phyloP scores from a whole-genome alignment of 768 basidiomycete species.

The Bullera alba region DNA sequence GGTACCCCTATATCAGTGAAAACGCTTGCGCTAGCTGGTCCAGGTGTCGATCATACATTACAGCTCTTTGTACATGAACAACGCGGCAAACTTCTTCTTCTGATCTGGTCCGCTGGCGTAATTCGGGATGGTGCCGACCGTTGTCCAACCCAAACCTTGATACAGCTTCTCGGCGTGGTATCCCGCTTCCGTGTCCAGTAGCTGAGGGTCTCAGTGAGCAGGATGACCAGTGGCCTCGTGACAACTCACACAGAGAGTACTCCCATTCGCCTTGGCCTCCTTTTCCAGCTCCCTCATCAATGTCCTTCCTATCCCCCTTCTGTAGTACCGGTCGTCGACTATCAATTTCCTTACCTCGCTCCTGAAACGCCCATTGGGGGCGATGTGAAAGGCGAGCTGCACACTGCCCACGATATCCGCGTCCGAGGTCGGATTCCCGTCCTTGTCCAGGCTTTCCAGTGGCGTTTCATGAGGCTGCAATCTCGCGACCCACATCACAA shows the following conservation, averaged over 20 bases:
- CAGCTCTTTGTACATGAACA: conserved; percentile 16
- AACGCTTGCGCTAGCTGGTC: too few relatives aligned
- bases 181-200: conserved; percentile 17
- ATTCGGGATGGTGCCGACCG: conserved; percentile 6
- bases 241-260: conserved; percentile 8
- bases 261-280: conserved; percentile 3
- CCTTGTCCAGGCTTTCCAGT: neutral
- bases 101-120: conserved; percentile 15
- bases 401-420: conserved; percentile 4
- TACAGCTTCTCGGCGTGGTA: conserved; percentile 14
- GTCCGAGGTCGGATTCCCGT: conserved; percentile 1
- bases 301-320: neutral
- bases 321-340: conserved; percentile 4
- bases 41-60: too few relatives aligned
- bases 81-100: conserved; percentile 6
- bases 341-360: conserved; percentile 8
- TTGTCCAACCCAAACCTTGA: conserved; percentile 6
- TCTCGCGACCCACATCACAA: conserved; percentile 11
- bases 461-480: neutral
- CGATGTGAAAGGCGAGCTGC: conserved; percentile 5
- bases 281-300: conserved; percentile 3
- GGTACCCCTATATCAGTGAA: too few relatives aligned
- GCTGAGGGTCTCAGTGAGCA: neutral
- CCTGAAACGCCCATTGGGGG: conserved; percentile 2
- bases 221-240: neutral